Evolutionary conservation across 2,329 filamentous ascomycete species (phyloP), one percentile per base, ranked within the genome.

Genomic region (Ophiostoma triangulosporum): DNA sequence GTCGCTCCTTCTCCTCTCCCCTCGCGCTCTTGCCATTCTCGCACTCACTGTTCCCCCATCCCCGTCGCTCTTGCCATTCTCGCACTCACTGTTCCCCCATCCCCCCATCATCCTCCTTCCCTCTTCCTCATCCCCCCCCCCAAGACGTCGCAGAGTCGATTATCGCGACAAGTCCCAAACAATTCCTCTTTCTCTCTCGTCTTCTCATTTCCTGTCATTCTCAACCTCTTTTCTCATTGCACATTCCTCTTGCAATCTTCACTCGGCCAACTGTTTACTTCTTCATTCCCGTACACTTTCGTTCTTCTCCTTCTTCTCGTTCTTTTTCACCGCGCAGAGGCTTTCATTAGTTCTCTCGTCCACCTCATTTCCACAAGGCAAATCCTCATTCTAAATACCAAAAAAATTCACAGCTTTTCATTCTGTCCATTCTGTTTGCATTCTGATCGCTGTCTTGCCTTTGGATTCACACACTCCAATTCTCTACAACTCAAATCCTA

Each of bases 331-430:
- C 48, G 58, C 54, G 58, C 58, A 63, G 65, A 68, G 65, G 62
- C 66, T 69, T 68, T 76, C 57, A 65, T 64, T 76, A 75, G 73
- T 68, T 66, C 68, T 76, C 71, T 72, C 64, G 61, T 63, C 51
- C 48, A n/a, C 7, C 27, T 50, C 43, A 9, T 17, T 46, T 46
- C 26, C 24, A 27, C 43, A 17, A 24, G 12, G 14, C 29, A 20
- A n/a, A 20, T 29, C 17, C 12, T 26, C 48, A 9, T 35, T n/a
- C 32, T 36, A 20, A 24, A 26, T 6, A 36, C 17, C 27, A 48
- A 31, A 46, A 45, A 48, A 31, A 48, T 17, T 14, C 27, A 48
- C 27, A 31, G 38, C 14, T 20, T 24, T 24, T 43, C 38, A 17
- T 20, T 6, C 38, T 15, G 38, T 24, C 24, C 38, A 17, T 20